Conservation (phyloP, 2,329 filamentous ascomycete genomes). For the Talaromyces marneffei region DNA sequence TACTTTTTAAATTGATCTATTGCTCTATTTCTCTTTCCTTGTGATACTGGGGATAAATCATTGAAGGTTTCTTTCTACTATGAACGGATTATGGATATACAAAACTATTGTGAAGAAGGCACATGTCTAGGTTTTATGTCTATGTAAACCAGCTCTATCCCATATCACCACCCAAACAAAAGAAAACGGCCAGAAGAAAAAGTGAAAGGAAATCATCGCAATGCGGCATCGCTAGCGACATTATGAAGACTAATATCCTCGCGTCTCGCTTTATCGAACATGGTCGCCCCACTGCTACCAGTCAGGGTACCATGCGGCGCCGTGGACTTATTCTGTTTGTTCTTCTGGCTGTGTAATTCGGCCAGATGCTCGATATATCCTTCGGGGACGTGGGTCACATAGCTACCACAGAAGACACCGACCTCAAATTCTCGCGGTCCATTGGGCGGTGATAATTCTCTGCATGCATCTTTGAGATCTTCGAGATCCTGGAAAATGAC, state of each 20-base stretch:
- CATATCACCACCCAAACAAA: not conserved
- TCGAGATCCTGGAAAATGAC: conserved; percentile 72
- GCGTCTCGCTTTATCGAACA: conserved; percentile 9
- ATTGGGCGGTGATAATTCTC: conserved; percentile 56
- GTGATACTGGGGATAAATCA: too few species aligned
- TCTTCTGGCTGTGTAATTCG: conserved; percentile 9
- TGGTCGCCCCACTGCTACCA: conserved; percentile 5
- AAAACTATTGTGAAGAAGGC: not conserved
- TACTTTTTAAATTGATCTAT: too few species aligned
- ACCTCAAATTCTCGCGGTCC: conserved; percentile 68
- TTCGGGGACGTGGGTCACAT: conserved; percentile 71
- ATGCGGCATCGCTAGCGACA: conserved; percentile 5
- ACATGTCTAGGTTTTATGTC: not conserved
- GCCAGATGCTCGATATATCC: conserved; percentile 68
- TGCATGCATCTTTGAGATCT: conserved; percentile 74
- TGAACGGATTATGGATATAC: not conserved
- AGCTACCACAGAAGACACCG: conserved; percentile 85
- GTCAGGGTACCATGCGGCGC: not conserved
- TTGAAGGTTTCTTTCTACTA: too few species aligned
- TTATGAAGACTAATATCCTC: conserved; percentile 14
- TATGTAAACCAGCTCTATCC: conserved; percentile 1
- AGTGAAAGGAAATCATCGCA: not conserved
- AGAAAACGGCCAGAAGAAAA: not conserved
- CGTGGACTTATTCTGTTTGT: not conserved
- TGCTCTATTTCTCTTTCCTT: too few species aligned